Base-by-base conservation (phyloP, 192 early-diverging fungal genomes). In the Pilaira anomala region DNA sequence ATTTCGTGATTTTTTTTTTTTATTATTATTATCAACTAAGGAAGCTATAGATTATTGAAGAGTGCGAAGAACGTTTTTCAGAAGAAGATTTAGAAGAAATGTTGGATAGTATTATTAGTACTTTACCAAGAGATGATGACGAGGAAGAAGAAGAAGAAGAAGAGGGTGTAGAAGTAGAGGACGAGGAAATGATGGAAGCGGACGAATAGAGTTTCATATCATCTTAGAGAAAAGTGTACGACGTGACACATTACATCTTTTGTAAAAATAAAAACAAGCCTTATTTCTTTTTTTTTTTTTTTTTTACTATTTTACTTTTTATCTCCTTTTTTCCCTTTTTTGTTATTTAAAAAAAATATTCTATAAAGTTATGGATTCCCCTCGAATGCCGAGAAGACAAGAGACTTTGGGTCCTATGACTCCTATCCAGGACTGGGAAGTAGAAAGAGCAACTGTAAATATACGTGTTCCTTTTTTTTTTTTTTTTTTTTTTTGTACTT, bases 1-100 rank as follows among this genome's bases (percentile, higher is more conserved):
- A 36, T 36, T 9, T 36, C 6, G 6, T 36, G 33, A 36, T 36
- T 36, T 36, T 36, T 19, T 29, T 13, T 39, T 52, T 19, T 25
- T 48, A 25, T 48, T 25, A 39, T 36, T 26, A 18, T 3, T 29
- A 3, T 45, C 21, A 30, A n/a, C n/a, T n/a, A n/a, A n/a, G n/a
- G n/a, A n/a, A n/a, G n/a, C n/a, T 41, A 24, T 33, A 62, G 85
- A 53, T 89, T 8, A 83, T 90, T 54, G 90, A 92, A 65, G 87
- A 90, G 62, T 86, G 83, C 60, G 85, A 82, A 18, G 82, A 86
- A 48, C 83, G 90, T 28, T 85, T 89, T 60, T 45, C 29, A 5
- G 63, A 71, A 24, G 82, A 83, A 0, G 72, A 82, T 8, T 70
- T 87, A 36, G 80, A 83, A 5, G 63, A 76, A 0, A 64, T 90